Evolutionary conservation across 129 eudicot species (phyloP).

Genomic region (Artemisia annua): DNA sequence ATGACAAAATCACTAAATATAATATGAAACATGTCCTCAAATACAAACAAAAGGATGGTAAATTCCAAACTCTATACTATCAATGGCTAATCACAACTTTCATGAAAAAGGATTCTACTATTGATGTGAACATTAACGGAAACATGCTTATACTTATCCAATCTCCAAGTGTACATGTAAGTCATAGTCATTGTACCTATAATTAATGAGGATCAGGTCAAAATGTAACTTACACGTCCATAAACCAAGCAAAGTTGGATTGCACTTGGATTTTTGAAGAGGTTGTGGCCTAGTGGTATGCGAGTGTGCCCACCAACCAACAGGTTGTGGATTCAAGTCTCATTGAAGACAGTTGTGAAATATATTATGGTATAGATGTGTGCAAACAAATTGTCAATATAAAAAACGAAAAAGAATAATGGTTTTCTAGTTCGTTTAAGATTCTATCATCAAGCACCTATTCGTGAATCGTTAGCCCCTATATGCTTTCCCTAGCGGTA

Average conservation of each 20-base stretch:
- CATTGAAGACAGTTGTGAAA: no score
- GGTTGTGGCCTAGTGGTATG: neutral
- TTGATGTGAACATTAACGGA: constrained; percentile 16
- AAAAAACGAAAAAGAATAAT: no score
- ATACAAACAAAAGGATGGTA: constrained; percentile 23
- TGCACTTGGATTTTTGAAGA: no score
- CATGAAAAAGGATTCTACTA: constrained; percentile 6
- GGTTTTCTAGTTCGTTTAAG: no score
- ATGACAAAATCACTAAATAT: constrained; percentile 9
- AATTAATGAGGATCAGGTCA: neutral
- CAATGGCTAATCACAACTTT: neutral
- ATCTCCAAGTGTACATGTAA: constrained; percentile 8
- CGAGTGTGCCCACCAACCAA: no score
- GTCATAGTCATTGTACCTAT: neutral
- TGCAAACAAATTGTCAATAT: no score
- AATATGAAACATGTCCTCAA: constrained; percentile 26
- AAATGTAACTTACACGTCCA: neutral
- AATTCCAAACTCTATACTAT: constrained; percentile 7
- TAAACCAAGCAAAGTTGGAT: neutral
- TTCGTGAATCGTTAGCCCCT: no score
- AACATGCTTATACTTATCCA: constrained; percentile 8
- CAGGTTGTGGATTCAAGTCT: no score
- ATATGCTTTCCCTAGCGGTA: no score
- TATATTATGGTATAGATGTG: no score
- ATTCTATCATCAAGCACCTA: no score